Evolutionary conservation across 1,284 basidiomycete species (phyloP).

Genomic region (Puccinia novopanici): DNA sequence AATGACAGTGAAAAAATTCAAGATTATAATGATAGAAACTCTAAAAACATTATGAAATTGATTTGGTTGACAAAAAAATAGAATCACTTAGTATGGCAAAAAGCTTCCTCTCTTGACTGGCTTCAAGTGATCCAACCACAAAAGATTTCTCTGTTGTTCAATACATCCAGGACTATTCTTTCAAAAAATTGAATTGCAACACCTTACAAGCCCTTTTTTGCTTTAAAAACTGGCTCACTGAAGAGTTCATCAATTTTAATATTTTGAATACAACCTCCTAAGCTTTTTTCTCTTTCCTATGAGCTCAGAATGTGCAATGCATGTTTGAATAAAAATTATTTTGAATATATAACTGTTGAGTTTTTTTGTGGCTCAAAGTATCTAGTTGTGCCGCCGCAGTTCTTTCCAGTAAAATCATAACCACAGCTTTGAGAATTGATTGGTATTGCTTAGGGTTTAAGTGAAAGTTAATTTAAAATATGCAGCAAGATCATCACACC

Average conservation of each 20-base stretch:
- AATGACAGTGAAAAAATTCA: background rate
- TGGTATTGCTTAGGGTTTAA: too few species aligned
- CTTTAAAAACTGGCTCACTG: background rate
- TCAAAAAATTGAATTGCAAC: background rate
- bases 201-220: background rate
- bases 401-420: too few species aligned
- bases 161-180: background rate
- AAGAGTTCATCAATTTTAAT: background rate
- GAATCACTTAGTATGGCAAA: background rate
- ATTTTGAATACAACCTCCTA: background rate
- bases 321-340: background rate
- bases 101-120: background rate
- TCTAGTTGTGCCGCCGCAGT: too few species aligned
- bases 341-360: too few species aligned
- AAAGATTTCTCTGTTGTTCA: slow-evolving; percentile 1
- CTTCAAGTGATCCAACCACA: background rate
- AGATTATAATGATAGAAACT: too few species aligned
- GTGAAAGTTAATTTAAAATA: too few species aligned
- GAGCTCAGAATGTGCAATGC: background rate
- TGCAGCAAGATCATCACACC: too few species aligned
- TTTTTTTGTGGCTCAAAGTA: too few species aligned
- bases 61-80: background rate
- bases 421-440: too few species aligned
- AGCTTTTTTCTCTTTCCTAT: background rate
- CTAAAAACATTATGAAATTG: background rate